Conservation (phyloP, 1,139 yeast genomes). For the Debaryomycetaceae sp. region DNA sequence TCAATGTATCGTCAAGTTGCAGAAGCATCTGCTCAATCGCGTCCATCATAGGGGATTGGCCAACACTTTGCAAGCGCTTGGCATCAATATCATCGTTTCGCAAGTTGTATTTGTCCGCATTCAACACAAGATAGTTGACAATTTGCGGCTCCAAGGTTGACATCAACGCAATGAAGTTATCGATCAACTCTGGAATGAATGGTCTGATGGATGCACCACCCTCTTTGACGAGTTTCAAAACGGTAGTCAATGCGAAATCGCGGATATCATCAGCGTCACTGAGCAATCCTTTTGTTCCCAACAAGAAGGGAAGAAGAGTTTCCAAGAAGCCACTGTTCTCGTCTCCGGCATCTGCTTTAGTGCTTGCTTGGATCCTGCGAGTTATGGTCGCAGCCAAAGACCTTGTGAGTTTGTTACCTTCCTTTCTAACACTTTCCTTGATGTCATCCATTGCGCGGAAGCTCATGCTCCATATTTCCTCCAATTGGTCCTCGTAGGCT, state of each 20-base stretch:
- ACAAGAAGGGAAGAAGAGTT: slow-evolving; percentile 69
- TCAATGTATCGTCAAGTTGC: slow-evolving; percentile 45
- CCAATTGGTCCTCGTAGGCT: slow-evolving; percentile 49
- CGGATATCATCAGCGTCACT: slow-evolving; percentile 87
- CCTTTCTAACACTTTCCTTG: slow-evolving; percentile 86
- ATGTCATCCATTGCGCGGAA: slow-evolving; percentile 92
- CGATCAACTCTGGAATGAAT: slow-evolving; percentile 65
- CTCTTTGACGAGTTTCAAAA: slow-evolving; percentile 64
- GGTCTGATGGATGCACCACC: slow-evolving; percentile 58
- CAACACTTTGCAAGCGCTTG: slow-evolving; percentile 66
- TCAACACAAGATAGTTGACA: slow-evolving; percentile 76
- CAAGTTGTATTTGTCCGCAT: slow-evolving; percentile 83
- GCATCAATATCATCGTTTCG: slow-evolving; percentile 72
- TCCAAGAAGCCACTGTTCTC: slow-evolving; percentile 45
- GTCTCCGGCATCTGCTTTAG: no score
- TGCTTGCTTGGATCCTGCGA: slow-evolving; percentile 42
- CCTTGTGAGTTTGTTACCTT: slow-evolving; percentile 68
- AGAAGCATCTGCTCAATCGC: slow-evolving; percentile 72
- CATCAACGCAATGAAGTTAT: slow-evolving; percentile 66
- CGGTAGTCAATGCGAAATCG: slow-evolving; percentile 67
- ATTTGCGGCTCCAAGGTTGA: slow-evolving; percentile 91
- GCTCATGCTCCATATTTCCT: slow-evolving; percentile 81
- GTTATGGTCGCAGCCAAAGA: slow-evolving; percentile 62
- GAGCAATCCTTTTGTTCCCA: slow-evolving; percentile 74
- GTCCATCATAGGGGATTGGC: slow-evolving; percentile 86